Percentiles rank a stretch among this genome's conserved stretches.
These are phyloP conservation scores for Penicillium flavigenum DNA, from an alignment of 495 filamentous ascomycete genomes.

Conservation along the genomic window DNA sequence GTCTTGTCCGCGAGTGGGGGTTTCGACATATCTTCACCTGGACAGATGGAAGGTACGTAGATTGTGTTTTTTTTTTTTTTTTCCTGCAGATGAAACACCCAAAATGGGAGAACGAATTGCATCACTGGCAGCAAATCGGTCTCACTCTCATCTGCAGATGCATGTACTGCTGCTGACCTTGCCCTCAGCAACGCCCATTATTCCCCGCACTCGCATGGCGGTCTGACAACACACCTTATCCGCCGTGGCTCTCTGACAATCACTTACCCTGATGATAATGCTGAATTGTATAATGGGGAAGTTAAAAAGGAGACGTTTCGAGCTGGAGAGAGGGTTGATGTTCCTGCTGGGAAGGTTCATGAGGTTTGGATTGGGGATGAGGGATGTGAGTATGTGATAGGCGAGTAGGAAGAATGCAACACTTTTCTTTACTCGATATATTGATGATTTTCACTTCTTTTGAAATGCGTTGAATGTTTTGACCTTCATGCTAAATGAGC, in stretches of 20 bases:
- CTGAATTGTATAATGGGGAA: conserved; percentile 34
- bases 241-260: conserved; percentile 68
- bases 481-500: conserved; percentile 11
- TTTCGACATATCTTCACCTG: conserved; percentile 77
- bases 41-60: conserved; percentile 69
- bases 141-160: background rate
- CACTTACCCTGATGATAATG: conserved; percentile 66
- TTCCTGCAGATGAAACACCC: background rate
- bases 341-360: conserved; percentile 67
- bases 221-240: conserved; percentile 76
- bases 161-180: background rate
- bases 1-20: conserved; percentile 71
- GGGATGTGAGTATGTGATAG: conserved; percentile 85
- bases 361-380: conserved; percentile 80
- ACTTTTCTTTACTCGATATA: too few species aligned
- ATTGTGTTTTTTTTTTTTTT: background rate
- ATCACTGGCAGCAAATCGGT: background rate
- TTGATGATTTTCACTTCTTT: too few species aligned
- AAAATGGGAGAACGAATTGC: background rate
- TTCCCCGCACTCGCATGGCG: conserved; percentile 66
- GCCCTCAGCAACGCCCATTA: conserved; percentile 65
- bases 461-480: too few species aligned
- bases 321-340: conserved; percentile 69
- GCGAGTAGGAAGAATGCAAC: conserved; percentile 44
- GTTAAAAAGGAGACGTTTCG: conserved; percentile 65